Percentiles rank a stretch among this genome's conserved stretches.
phyloP scores from a whole-genome alignment of 1,284 basidiomycete genomes.

The Ganoderma boninense region DNA sequence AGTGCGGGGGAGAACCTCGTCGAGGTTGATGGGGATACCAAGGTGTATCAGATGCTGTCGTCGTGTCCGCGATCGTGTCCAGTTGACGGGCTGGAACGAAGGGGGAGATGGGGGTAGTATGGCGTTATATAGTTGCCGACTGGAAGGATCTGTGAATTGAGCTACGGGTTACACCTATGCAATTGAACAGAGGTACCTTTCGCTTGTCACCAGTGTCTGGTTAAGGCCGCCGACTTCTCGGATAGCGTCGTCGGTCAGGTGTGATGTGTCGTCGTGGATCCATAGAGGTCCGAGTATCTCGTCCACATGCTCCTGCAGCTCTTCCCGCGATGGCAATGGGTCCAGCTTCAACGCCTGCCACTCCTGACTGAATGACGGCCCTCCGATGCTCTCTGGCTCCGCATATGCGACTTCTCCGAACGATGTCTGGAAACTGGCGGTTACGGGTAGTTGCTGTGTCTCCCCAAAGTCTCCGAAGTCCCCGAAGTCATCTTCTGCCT shows the following conservation, averaged over 20 bases:
- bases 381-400: constrained; percentile 45
- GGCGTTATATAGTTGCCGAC: constrained; percentile 79
- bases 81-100: constrained; percentile 83
- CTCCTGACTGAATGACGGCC: constrained; percentile 49
- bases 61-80: constrained; percentile 89
- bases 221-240: constrained; percentile 81
- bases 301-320: constrained; percentile 69
- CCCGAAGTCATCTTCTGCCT: constrained; percentile 70
- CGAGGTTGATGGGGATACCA: constrained; percentile 92
- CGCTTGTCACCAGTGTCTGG: constrained; percentile 77
- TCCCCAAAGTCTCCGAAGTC: constrained; percentile 91
- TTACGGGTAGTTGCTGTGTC: constrained; percentile 49
- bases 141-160: constrained; percentile 48
- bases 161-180: constrained; percentile 26
- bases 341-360: constrained; percentile 75
- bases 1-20: constrained; percentile 85
- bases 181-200: constrained; percentile 63
- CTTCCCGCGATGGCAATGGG: constrained; percentile 65
- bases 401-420: constrained; percentile 47
- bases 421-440: constrained; percentile 27
- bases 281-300: constrained; percentile 75
- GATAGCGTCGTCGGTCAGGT: constrained; percentile 75
- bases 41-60: constrained; percentile 89
- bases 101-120: constrained; percentile 68
- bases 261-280: constrained; percentile 55